Evolutionary conservation across 1,284 basidiomycete species (phyloP), one percentile per base, ranked within the genome.

Genomic region (Cryptococcus sp.): DNA sequence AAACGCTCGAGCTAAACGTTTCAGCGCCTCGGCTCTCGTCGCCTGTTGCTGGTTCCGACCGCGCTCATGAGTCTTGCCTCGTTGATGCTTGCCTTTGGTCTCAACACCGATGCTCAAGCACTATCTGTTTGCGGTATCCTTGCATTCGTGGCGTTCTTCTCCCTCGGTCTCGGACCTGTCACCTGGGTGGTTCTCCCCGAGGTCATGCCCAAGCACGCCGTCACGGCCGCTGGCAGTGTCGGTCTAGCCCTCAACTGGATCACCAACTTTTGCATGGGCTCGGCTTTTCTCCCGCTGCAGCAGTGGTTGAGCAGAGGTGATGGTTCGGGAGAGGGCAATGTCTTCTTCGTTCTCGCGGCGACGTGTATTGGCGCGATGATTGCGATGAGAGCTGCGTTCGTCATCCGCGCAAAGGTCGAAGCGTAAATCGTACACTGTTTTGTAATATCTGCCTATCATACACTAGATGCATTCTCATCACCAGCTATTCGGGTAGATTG

Each of bases 131-230:
- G 58, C 3, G 66, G 66, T 3, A 64, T 75, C 40, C 55, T 72
- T 47, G 40, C 54, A n/a, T 77, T 72, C 45, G 73, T 75, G 2
- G 35, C 64, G 1, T 54, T 60, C 38, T 77, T 73, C 60, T 67
- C 64, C 5, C 43, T 73, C 35, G 75, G 75, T 15, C 66, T 77
- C 2, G 75, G 73, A 3, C 75, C 75, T 4, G 69, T 77, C 17
- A 68, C 70, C 11, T 75, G 73, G 72, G 75, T 77, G 0, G 71
- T 77, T 4, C 57, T 75, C 10, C 54, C 65, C 23, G 73, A 75
- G 43, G 70, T 72, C 46, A 66, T 75, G 63, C 73, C 72, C 1
- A 52, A 62, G 10, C 61, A 67, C n/a, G 71, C 72, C 19, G 59
- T 68, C 8, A 68, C 68, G 1, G 73, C 74, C 1, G 68, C 65